Conservation (phyloP, 2,329 filamentous ascomycete genomes). For the Cladosporium austrohemisphaericum region DNA sequence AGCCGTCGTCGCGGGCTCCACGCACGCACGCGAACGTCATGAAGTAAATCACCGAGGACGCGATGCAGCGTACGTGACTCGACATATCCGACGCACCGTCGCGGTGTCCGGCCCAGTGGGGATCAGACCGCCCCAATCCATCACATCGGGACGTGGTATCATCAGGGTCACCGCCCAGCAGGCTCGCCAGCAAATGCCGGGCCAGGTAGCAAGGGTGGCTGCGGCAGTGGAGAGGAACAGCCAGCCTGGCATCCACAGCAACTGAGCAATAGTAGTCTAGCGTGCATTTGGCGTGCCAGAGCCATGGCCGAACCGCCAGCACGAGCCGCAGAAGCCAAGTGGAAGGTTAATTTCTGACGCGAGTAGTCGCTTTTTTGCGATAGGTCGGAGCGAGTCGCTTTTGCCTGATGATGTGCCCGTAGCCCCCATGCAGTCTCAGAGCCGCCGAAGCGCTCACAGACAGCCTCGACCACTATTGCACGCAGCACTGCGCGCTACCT, state of each 20-base stretch:
- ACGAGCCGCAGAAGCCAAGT: slow-evolving; percentile 11
- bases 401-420: background rate
- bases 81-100: background rate
- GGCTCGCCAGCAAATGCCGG: slow-evolving; percentile 10
- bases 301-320: slow-evolving; percentile 10
- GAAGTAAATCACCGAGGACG: slow-evolving; percentile 9
- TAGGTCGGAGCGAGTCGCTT: slow-evolving; percentile 11
- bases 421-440: background rate
- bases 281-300: slow-evolving; percentile 9
- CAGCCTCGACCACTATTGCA: too few relatives aligned
- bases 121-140: slow-evolving; percentile 8
- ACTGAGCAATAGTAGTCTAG: too few relatives aligned
- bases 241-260: slow-evolving; percentile 4
- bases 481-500: background rate
- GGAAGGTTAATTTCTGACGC: slow-evolving; percentile 10
- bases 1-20: slow-evolving; percentile 3
- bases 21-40: slow-evolving; percentile 4
- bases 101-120: slow-evolving; percentile 1
- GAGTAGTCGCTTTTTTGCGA: slow-evolving; percentile 10
- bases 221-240: slow-evolving; percentile 15
- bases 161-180: slow-evolving; percentile 10
- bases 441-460: too few relatives aligned
- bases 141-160: slow-evolving; percentile 6
- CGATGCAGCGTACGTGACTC: slow-evolving; percentile 9
- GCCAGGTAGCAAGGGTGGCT: slow-evolving; percentile 6